These are phyloP conservation scores for Tolypocladium guangdongense DNA, from an alignment of 2,329 filamentous ascomycete species.

Conservation along the genomic window DNA sequence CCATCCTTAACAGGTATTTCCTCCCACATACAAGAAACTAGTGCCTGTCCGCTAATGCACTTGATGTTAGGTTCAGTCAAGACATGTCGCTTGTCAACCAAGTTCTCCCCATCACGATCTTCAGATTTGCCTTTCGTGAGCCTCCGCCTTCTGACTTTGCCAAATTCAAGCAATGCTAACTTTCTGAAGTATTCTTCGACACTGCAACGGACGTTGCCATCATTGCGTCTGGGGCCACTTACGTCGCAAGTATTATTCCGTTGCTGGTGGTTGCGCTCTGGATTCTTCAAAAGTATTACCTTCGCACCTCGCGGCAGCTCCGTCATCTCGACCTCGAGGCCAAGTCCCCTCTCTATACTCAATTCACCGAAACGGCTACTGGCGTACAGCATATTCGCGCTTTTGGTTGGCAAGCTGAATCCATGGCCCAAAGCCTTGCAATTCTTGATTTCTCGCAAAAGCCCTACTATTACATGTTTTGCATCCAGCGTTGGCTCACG, in stretches of 20 bases:
- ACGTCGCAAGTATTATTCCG: constrained; percentile 35
- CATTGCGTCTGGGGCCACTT: constrained; percentile 28
- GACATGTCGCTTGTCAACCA: constrained; percentile 6
- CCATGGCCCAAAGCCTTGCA: background rate
- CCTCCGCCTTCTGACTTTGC: background rate
- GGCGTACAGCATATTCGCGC: constrained; percentile 6
- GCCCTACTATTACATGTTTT: constrained; percentile 6
- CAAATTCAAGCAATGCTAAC: background rate
- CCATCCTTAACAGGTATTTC: constrained; percentile 1
- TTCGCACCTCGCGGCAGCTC: constrained; percentile 49
- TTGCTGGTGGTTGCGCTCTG: constrained; percentile 28
- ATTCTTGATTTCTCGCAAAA: constrained; percentile 6
- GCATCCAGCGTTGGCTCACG: constrained; percentile 7
- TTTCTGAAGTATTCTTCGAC: background rate
- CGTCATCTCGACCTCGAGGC: constrained; percentile 48
- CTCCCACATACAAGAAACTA: background rate
- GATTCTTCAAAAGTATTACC: constrained; percentile 41
- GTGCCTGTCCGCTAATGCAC: background rate
- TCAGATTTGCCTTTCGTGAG: constrained; percentile 1
- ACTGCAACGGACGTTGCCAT: constrained; percentile 11
- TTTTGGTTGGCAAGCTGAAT: constrained; percentile 5
- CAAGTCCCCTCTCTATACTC: constrained; percentile 31
- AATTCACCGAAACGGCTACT: constrained; percentile 5
- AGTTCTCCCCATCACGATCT: constrained; percentile 2
- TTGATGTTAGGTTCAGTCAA: constrained; percentile 4